These are phyloP conservation scores for Starmerella bacillaris DNA, from an alignment of 805 yeast species.

Conservation along the genomic window DNA sequence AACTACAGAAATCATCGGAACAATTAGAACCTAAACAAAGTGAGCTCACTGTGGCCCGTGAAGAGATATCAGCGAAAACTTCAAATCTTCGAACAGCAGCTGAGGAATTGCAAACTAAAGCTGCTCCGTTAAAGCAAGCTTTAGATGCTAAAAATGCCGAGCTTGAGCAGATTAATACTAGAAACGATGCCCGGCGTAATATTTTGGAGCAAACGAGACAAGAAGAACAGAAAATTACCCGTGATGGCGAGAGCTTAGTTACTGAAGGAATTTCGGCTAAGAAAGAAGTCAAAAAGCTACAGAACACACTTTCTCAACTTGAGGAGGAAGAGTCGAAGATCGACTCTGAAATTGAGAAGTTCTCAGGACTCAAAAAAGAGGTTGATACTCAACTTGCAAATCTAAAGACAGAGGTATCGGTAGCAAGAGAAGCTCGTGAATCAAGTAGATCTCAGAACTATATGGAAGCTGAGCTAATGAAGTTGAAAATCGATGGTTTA, in stretches of 20 bases:
- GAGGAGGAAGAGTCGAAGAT: conserved; percentile 9
- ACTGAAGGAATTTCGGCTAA: neutral
- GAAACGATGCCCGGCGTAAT: neutral
- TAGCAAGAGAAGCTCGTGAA: conserved; percentile 40
- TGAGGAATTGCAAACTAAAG: no score
- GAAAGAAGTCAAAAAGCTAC: neutral
- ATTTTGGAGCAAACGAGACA: neutral
- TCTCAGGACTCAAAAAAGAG: conserved; percentile 33
- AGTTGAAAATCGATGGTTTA: conserved; percentile 61
- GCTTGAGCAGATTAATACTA: neutral
- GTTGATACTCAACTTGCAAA: conserved; percentile 20
- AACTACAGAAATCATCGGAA: no score
- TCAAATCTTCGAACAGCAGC: no score
- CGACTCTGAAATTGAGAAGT: conserved; percentile 1
- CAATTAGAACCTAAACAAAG: no score
- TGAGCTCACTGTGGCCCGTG: no score
- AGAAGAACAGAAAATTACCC: neutral
- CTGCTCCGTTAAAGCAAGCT: no score
- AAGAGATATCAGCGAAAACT: no score
- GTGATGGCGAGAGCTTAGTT: neutral
- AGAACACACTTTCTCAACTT: neutral
- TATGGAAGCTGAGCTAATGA: conserved; percentile 49
- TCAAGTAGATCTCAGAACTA: conserved; percentile 49
- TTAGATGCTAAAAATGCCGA: no score
- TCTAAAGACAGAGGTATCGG: conserved; percentile 36